phyloP scores from a whole-genome alignment of 345 rosid species.

The Citrus medica region DNA sequence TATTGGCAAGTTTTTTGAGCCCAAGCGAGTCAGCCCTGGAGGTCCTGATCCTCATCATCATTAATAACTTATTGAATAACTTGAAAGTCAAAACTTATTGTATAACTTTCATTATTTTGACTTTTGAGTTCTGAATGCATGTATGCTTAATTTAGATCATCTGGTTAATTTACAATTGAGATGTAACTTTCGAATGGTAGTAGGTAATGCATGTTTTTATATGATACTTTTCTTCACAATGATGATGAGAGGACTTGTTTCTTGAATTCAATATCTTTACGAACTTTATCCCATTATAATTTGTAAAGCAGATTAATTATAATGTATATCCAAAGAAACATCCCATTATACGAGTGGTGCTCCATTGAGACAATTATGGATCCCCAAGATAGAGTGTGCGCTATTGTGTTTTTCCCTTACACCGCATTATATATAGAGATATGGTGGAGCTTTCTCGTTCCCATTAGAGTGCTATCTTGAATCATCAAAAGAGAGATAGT shows the following conservation, averaged over 20 bases:
- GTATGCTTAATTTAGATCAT: not conserved
- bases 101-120: too few species aligned
- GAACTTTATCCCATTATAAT: not conserved
- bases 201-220: not conserved
- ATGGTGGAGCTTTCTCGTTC: not conserved
- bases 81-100: too few species aligned
- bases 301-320: not conserved
- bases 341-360: not conserved
- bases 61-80: constrained; percentile 4
- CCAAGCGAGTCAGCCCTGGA: constrained; percentile 58
- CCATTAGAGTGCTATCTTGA: not conserved
- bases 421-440: not conserved
- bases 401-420: not conserved
- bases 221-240: not conserved
- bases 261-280: not conserved
- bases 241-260: not conserved
- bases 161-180: not conserved
- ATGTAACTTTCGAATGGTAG: not conserved
- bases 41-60: constrained; percentile 77
- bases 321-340: not conserved
- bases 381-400: too few species aligned
- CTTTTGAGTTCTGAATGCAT: not conserved
- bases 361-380: not conserved
- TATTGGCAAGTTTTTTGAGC: constrained; percentile 28
- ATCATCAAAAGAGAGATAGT: not conserved